phyloP scores from a whole-genome alignment of 805 yeast genomes.

The Kazachstania bromeliacearum region DNA sequence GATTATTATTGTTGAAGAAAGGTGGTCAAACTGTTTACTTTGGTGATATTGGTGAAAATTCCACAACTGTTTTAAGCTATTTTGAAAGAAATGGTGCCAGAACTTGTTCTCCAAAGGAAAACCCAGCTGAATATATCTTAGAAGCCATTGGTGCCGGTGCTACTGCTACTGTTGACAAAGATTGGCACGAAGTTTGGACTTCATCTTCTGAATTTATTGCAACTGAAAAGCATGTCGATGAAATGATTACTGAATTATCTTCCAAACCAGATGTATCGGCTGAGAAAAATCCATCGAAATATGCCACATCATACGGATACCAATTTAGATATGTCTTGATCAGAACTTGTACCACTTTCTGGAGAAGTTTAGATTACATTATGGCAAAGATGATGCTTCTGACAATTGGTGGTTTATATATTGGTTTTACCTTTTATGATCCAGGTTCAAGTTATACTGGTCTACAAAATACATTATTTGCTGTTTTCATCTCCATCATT shows the following conservation, averaged over 20 bases:
- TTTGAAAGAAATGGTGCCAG: conserved; percentile 62
- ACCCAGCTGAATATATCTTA: conserved; percentile 63
- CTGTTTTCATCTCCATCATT: conserved; percentile 32
- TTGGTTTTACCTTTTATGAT: conserved; percentile 48
- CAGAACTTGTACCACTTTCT: conserved; percentile 20
- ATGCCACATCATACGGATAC: conserved; percentile 16
- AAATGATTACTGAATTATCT: conserved; percentile 39
- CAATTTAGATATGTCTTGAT: conserved; percentile 32
- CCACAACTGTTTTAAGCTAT: conserved; percentile 44
- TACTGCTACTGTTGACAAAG: conserved; percentile 42
- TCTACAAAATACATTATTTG: conserved; percentile 31
- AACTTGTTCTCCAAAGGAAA: conserved; percentile 43
- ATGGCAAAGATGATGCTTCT: conserved; percentile 37
- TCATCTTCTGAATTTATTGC: conserved; percentile 33
- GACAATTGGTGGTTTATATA: conserved; percentile 37
- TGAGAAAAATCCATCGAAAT: conserved; percentile 10
- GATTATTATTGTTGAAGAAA: conserved; percentile 48
- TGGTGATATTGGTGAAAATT: conserved; percentile 54
- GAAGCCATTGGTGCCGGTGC: conserved; percentile 71
- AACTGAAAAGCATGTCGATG: conserved; percentile 34
- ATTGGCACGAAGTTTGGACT: conserved; percentile 51
- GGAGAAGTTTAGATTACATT: conserved; percentile 36
- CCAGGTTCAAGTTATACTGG: conserved; percentile 39
- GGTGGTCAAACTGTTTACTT: conserved; percentile 70
- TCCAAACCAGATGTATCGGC: conserved; percentile 7